Evolutionary conservation across 2,329 filamentous ascomycete genomes (phyloP), one percentile per base, ranked within the genome.

Genomic region (Talaromyces sp.): DNA sequence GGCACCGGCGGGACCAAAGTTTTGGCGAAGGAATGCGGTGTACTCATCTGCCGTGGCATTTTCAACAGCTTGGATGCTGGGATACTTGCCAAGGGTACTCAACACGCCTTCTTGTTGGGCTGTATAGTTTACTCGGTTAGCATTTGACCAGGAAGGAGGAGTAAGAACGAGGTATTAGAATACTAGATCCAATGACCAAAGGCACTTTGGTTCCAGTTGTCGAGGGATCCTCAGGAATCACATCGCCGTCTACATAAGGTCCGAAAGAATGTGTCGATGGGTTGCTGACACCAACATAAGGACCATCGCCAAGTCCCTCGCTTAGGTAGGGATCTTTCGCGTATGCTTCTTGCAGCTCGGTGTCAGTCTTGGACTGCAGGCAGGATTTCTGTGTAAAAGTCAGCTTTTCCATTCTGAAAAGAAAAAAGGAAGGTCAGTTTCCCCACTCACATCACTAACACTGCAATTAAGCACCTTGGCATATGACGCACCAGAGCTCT

Each of bases 161-260:
- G 4, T 9, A 43, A 17, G 10, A n/a, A n/a, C 14, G 19, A 9
- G 12, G 19, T 21, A 21, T 43, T 21, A n/a, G 51, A 65, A 53
- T 65, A 67, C 66, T 68, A 12, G 12, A 65, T 58, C 66, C 65
- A 58, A 66, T 64, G 43, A 67, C 53, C 10, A 61, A 35, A 10
- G 66, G 66, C 27, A 67, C 65, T 57, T 63, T 59, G 17, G 59
- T 41, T 10, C 65, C 65, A 8, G 56, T 50, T n/a, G 11, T 52
- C 11, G 51, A 35, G 6, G 66, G 66, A 7, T 67, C 58, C 29
- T 61, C 46, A 2, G 57, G 17, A 55, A 68, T 62, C 26, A 66
- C 56, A 6, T 56, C 57, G 32, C 65, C 65, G 54, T 68, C 66
- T 2, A 67, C 62, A 50, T 62, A 62, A 17, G 66, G 66, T 19